Conservation (phyloP, 257 asterid species). For the Solanum chmielewskii region DNA sequence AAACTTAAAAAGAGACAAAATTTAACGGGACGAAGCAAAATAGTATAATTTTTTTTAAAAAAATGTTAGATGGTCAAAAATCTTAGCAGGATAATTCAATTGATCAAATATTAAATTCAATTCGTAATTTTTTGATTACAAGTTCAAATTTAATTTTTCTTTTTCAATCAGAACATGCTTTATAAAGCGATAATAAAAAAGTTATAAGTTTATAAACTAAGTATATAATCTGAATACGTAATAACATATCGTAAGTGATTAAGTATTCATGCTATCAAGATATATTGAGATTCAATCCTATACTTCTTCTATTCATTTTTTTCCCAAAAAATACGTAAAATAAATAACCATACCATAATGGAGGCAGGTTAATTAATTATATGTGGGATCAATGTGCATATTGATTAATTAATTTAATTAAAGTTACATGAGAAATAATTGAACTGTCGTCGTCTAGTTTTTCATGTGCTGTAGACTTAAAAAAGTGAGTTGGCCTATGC, state of each 20-base stretch:
- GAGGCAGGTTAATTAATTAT: not conserved
- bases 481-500: not conserved
- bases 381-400: not conserved
- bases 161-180: not conserved
- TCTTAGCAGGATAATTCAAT: not conserved
- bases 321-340: not conserved
- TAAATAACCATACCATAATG: not conserved
- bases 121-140: not conserved
- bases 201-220: not conserved
- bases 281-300: not conserved
- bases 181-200: not conserved
- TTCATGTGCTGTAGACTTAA: not conserved
- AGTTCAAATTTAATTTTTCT: not conserved
- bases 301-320: no score
- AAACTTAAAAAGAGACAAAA: not conserved
- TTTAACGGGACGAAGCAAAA: not conserved
- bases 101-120: not conserved
- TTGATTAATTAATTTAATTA: not conserved
- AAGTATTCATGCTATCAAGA: no score
- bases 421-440: not conserved
- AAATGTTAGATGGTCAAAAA: not conserved
- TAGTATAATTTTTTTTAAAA: fast-evolving
- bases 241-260: not conserved
- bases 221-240: not conserved
- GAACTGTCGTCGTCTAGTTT: not conserved